Percentiles rank a stretch among this genome's conserved stretches.
Conservation (phyloP, 768 basidiomycete species). For the Daedaleopsis nitida region DNA sequence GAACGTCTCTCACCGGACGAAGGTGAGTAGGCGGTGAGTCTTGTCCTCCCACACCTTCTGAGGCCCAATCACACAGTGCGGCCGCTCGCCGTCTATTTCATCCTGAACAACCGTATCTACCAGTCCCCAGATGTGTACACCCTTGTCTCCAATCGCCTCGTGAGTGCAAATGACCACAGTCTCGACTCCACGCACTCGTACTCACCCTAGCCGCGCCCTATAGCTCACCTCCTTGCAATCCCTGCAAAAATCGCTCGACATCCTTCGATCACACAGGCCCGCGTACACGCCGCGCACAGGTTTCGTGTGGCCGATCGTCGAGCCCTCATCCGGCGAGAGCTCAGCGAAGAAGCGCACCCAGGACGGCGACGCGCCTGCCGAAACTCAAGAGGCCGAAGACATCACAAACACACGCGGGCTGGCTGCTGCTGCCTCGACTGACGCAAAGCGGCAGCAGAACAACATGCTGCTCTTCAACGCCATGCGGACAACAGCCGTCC, state of each 20-base stretch:
- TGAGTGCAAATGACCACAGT: constrained; percentile 35
- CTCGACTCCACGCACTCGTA: background rate
- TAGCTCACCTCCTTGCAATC: constrained; percentile 72
- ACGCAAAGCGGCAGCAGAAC: constrained; percentile 53
- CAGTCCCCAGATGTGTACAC: constrained; percentile 86
- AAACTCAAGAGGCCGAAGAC: constrained; percentile 16
- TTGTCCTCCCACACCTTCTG: constrained; percentile 4
- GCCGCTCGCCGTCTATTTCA: constrained; percentile 82
- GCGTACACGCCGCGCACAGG: constrained; percentile 84
- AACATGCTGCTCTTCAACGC: constrained; percentile 70
- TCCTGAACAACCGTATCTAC: constrained; percentile 88
- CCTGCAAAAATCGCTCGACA: constrained; percentile 76
- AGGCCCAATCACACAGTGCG: constrained; percentile 48
- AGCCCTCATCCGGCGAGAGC: constrained; percentile 48
- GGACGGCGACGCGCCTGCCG: constrained; percentile 16
- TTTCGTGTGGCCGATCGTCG: constrained; percentile 82
- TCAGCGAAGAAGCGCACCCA: constrained; percentile 41
- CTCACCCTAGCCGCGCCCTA: background rate
- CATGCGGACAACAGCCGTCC: constrained; percentile 77
- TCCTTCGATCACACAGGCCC: constrained; percentile 72
- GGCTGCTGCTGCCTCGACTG: constrained; percentile 16
- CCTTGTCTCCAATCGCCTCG: constrained; percentile 81
- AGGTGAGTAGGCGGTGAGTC: constrained; percentile 48
- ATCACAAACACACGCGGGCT: constrained; percentile 21
- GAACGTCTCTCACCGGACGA: constrained; percentile 82